Evolutionary conservation across 768 basidiomycete species (phyloP), one percentile per base, ranked within the genome.

Genomic region (Daedalea quercina): DNA sequence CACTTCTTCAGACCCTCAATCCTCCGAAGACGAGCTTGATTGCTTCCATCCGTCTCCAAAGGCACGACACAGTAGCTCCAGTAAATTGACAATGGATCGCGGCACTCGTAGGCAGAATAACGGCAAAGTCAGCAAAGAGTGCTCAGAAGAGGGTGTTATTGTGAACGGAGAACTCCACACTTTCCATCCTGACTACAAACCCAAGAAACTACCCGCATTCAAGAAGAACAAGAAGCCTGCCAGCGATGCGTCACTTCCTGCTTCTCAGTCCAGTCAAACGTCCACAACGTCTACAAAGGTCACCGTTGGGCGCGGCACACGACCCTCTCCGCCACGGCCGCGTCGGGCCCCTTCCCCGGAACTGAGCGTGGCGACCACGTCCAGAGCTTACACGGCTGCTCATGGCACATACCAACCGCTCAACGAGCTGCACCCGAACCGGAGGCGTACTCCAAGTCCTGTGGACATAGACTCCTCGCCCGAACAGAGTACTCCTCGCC

Each of bases 11-110:
- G n/a, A n/a, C n/a, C n/a, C n/a, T n/a, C n/a, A n/a, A n/a, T n/a
- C n/a, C n/a, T n/a, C n/a, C 44, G 58, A 58, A 15, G 63, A 64
- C 47, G 60, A 62, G 47, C 26, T 62, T 11, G 57, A 62, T 55
- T 54, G 54, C 22, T 51, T 55, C 53, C 9, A 47, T 40, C 17
- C 37, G 13, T 15, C 54, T 9, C 44, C n/a, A n/a, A n/a, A n/a
- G n/a, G n/a, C n/a, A n/a, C n/a, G n/a, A n/a, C n/a, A n/a, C n/a
- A n/a, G n/a, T n/a, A n/a, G n/a, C n/a, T n/a, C n/a, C n/a, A n/a
- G n/a, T n/a, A n/a, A n/a, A n/a, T n/a, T n/a, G n/a, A n/a, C n/a
- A n/a, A n/a, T 54, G 12, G 51, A 50, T 19, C 33, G 50, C 40
- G 25, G 15, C 20, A 17, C 28, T 31, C 28, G 28, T n/a, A n/a